A percentile compares a stretch with the other conserved stretches of the same genome.
phyloP scores from a whole-genome alignment of 768 basidiomycete species.

The Amanita muscaria region DNA sequence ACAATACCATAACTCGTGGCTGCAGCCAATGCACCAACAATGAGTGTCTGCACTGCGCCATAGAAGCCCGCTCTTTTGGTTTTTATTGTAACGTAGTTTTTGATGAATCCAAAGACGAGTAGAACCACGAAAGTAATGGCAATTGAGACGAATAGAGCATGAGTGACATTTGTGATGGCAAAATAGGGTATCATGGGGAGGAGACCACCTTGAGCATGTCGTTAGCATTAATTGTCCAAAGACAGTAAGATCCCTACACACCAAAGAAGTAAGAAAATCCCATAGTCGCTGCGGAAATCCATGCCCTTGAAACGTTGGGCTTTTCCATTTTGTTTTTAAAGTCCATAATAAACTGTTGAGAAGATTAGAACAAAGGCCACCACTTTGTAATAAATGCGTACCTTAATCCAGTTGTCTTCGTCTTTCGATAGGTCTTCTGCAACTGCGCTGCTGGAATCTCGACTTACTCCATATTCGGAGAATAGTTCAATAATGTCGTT shows the following conservation, averaged over 20 bases:
- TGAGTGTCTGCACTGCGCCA: not conserved
- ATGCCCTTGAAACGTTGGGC: not conserved
- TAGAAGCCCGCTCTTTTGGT: constrained; percentile 1
- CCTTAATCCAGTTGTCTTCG: not conserved
- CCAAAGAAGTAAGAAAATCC: constrained; percentile 1
- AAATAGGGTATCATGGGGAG: constrained; percentile 2
- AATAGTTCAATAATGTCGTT: not conserved
- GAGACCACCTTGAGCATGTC: not conserved
- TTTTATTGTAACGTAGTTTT: constrained; percentile 1
- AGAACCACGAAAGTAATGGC: constrained; percentile 2
- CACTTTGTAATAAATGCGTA: too few relatives aligned
- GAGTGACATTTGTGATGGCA: not conserved
- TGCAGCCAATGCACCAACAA: not conserved
- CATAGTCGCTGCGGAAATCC: constrained; percentile 2
- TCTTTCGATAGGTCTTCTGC: not conserved
- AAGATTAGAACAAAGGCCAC: too few relatives aligned
- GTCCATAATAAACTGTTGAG: constrained; percentile 4
- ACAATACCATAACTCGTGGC: constrained; percentile 1
- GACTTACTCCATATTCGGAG: not conserved
- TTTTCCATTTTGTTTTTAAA: not conserved
- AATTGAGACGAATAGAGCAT: not conserved
- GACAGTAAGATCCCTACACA: not conserved
- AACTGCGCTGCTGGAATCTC: not conserved
- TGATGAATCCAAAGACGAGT: not conserved
- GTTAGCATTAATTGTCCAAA: not conserved